A percentile compares a stretch with the other conserved stretches of the same genome.
phyloP scores from a whole-genome alignment of 805 yeast species.

The Yamadazyma olivae region DNA sequence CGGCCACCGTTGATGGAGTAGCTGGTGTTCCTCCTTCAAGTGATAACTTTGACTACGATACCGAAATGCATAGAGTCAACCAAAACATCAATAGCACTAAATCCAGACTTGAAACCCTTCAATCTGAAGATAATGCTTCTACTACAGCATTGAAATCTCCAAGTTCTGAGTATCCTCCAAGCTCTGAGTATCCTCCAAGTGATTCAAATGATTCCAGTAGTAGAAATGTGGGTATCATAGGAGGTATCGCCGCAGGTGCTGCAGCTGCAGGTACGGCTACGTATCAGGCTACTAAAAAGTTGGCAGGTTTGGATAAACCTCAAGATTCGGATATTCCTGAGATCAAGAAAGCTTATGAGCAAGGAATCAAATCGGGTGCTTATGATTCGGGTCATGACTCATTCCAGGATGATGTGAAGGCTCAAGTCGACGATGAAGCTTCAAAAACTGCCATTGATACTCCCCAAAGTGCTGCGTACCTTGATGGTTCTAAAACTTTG shows the following conservation, averaged over 20 bases:
- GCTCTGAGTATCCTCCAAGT: constrained; percentile 1
- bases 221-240: constrained; percentile 10
- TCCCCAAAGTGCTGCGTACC: constrained; percentile 3
- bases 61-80: constrained; percentile 5
- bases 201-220: constrained; percentile 1
- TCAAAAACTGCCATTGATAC: constrained; percentile 7
- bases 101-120: constrained; percentile 5
- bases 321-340: constrained; percentile 1
- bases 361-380: constrained; percentile 16
- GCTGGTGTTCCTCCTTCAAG: constrained; percentile 9
- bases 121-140: constrained; percentile 9
- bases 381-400: constrained; percentile 16
- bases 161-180: constrained; percentile 8
- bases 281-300: constrained; percentile 3
- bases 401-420: too few relatives aligned
- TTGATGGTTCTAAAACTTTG: constrained; percentile 8
- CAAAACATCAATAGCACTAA: constrained; percentile 5
- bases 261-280: constrained; percentile 7
- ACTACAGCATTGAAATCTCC: constrained; percentile 12
- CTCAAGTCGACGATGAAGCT: too few relatives aligned
- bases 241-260: constrained; percentile 12
- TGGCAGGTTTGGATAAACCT: constrained; percentile 1
- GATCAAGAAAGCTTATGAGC: constrained; percentile 16
- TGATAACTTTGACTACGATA: constrained; percentile 5
- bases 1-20: too few relatives aligned